Conservation (phyloP, 73 alveolate genomes). For the Paraurostyla sp. region DNA sequence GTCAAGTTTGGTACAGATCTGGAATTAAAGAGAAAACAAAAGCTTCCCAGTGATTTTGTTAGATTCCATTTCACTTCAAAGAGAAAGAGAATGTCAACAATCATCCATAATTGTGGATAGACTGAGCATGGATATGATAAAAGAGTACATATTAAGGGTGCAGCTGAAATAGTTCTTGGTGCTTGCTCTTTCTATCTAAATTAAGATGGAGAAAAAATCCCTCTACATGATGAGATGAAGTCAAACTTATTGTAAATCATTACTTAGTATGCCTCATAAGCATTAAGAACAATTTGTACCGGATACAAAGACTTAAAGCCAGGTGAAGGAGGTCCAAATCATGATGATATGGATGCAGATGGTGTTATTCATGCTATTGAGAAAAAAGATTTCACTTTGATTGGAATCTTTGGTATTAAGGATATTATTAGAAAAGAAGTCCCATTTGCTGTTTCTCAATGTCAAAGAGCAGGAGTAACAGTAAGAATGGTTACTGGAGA, state of each 20-base stretch:
- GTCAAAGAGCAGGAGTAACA: slow-evolving; percentile 92
- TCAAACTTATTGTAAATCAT: neutral
- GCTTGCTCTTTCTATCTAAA: slow-evolving; percentile 71
- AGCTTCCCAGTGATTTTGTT: slow-evolving; percentile 24
- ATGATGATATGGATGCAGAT: slow-evolving; percentile 59
- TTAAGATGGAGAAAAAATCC: slow-evolving; percentile 69
- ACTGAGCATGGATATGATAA: slow-evolving; percentile 69
- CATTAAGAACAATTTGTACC: slow-evolving; percentile 85
- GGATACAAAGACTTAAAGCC: slow-evolving; percentile 83
- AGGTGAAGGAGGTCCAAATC: slow-evolving; percentile 72
- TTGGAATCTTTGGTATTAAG: slow-evolving; percentile 87
- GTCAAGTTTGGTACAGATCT: slow-evolving; percentile 40
- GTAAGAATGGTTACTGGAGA: slow-evolving; percentile 98
- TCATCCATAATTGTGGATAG: slow-evolving; percentile 75
- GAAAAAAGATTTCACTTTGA: slow-evolving; percentile 74
- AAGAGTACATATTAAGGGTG: slow-evolving; percentile 89
- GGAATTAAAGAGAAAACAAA: slow-evolving; percentile 46
- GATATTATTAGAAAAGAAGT: slow-evolving; percentile 93
- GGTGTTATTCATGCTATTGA: slow-evolving; percentile 57
- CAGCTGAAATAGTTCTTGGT: slow-evolving; percentile 81
- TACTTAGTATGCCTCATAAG: slow-evolving; percentile 73
- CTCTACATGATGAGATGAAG: slow-evolving; percentile 40
- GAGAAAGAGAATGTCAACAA: slow-evolving; percentile 94
- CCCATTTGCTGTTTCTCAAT: slow-evolving; percentile 87
- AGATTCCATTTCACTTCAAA: slow-evolving; percentile 93